A percentile compares a stretch with the other conserved stretches of the same genome.
Conservation (phyloP, 768 basidiomycete species). For the Amanita brunnescens region DNA sequence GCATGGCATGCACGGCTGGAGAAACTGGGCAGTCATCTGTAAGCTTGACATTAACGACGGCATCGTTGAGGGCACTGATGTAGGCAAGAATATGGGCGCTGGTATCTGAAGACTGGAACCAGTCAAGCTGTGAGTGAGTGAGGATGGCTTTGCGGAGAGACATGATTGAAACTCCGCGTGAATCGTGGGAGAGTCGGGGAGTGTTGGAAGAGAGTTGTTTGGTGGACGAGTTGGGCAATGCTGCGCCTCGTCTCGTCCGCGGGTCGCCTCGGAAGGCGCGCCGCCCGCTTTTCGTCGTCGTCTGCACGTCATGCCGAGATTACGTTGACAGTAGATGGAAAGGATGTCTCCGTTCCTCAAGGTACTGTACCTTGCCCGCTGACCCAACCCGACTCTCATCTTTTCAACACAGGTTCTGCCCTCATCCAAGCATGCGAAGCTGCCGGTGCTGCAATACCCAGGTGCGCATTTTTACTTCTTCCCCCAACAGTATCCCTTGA, state of each 20-base stretch:
- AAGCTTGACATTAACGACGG: slow-evolving; percentile 70
- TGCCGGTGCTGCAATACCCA: slow-evolving; percentile 72
- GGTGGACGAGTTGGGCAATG: too few species aligned
- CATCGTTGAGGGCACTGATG: slow-evolving; percentile 66
- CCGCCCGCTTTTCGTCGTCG: slow-evolving; percentile 56
- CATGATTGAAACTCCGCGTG: neutral
- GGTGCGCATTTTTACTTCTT: slow-evolving; percentile 35
- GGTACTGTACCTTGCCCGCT: too few species aligned
- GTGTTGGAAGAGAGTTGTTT: too few species aligned
- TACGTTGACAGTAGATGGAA: slow-evolving; percentile 92
- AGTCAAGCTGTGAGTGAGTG: slow-evolving; percentile 63
- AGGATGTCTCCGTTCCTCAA: slow-evolving; percentile 94
- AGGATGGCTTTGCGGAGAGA: slow-evolving; percentile 57
- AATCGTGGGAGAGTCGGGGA: neutral
- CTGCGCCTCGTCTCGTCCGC: slow-evolving; percentile 15
- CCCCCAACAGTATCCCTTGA: slow-evolving; percentile 5
- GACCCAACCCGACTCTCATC: neutral
- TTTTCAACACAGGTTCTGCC: slow-evolving; percentile 66
- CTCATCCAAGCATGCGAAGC: slow-evolving; percentile 95
- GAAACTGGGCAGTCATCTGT: slow-evolving; percentile 50
- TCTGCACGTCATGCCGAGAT: slow-evolving; percentile 67
- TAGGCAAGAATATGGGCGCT: slow-evolving; percentile 61
- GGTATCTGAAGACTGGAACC: slow-evolving; percentile 72
- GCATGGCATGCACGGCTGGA: slow-evolving; percentile 52
- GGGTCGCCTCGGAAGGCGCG: slow-evolving; percentile 63